These are phyloP conservation scores for Diaporthe sp. DNA, from an alignment of 2,329 filamentous ascomycete species.

Conservation along the genomic window DNA sequence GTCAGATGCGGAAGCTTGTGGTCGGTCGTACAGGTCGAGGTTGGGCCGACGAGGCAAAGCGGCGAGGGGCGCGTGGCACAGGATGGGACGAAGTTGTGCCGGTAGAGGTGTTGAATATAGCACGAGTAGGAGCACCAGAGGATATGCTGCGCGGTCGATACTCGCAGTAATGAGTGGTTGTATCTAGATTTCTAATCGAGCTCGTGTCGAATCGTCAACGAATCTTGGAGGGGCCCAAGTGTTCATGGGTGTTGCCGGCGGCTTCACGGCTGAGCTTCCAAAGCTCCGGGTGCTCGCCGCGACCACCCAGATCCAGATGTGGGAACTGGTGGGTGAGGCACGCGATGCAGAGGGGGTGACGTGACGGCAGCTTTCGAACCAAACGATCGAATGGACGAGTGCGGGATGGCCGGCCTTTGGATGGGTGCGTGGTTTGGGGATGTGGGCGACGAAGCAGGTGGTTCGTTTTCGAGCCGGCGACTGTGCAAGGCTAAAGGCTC, in stretches of 20 bases:
- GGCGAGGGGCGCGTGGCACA: not conserved
- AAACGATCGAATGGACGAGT: not conserved
- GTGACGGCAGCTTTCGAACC: slow-evolving; percentile 5
- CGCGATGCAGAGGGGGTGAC: not conserved
- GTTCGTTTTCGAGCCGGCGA: not conserved
- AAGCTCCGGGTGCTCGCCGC: slow-evolving; percentile 28
- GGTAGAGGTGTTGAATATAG: not conserved
- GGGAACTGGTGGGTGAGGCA: slow-evolving; percentile 2
- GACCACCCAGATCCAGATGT: slow-evolving; percentile 10
- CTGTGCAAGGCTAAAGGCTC: not conserved
- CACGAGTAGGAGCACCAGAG: not conserved
- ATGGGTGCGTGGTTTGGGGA: not conserved
- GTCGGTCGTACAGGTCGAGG: slow-evolving; percentile 32
- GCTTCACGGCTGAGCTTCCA: slow-evolving; percentile 27
- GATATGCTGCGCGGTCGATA: not conserved
- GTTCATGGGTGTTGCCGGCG: slow-evolving; percentile 27
- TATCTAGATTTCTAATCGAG: not conserved
- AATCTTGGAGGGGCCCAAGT: slow-evolving; percentile 22
- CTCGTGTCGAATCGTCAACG: slow-evolving; percentile 27
- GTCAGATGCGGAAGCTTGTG: slow-evolving; percentile 16
- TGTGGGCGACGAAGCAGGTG: not conserved
- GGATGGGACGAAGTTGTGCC: not conserved
- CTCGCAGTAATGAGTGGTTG: not conserved
- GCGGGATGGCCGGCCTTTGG: not conserved
- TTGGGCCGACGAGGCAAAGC: not conserved